phyloP scores from a whole-genome alignment of 352 stramenopile genomes.

The Phytophthora kernoviae region DNA sequence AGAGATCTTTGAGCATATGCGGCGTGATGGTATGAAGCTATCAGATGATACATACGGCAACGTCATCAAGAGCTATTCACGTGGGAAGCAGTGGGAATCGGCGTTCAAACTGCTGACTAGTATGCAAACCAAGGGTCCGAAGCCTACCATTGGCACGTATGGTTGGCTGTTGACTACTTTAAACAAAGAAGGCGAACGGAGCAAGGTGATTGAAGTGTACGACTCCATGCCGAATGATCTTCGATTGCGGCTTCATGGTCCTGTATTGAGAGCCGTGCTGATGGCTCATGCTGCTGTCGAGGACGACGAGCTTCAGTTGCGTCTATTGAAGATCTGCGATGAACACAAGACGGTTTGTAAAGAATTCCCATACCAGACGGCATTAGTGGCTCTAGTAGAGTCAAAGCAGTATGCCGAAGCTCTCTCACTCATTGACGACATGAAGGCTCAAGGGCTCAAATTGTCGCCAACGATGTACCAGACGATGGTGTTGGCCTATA shows the following conservation, averaged over 20 bases:
- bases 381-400: slow-evolving; percentile 6
- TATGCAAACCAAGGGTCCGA: slow-evolving; percentile 10
- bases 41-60: neutral
- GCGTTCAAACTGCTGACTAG: slow-evolving; percentile 7
- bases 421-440: slow-evolving; percentile 1
- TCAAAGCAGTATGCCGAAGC: slow-evolving; percentile 10
- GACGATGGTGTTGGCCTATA: slow-evolving; percentile 15
- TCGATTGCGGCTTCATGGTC: neutral
- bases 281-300: slow-evolving; percentile 6
- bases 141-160: neutral
- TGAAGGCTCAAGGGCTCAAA: neutral
- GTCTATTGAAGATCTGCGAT: slow-evolving; percentile 6
- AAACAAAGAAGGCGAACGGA: slow-evolving; percentile 1
- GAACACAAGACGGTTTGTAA: slow-evolving; percentile 7
- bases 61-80: slow-evolving; percentile 3
- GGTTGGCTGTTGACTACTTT: slow-evolving; percentile 3
- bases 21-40: neutral
- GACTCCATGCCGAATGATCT: slow-evolving; percentile 7
- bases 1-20: slow-evolving; percentile 11
- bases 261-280: slow-evolving; percentile 1
- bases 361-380: slow-evolving; percentile 8
- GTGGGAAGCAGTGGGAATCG: slow-evolving; percentile 7
- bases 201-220: slow-evolving; percentile 16
- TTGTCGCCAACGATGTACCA: slow-evolving; percentile 9
- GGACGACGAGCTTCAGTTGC: slow-evolving; percentile 7